Evolutionary conservation across 2,329 filamentous ascomycete species (phyloP).

Genomic region (Alternaria triticimaculans): DNA sequence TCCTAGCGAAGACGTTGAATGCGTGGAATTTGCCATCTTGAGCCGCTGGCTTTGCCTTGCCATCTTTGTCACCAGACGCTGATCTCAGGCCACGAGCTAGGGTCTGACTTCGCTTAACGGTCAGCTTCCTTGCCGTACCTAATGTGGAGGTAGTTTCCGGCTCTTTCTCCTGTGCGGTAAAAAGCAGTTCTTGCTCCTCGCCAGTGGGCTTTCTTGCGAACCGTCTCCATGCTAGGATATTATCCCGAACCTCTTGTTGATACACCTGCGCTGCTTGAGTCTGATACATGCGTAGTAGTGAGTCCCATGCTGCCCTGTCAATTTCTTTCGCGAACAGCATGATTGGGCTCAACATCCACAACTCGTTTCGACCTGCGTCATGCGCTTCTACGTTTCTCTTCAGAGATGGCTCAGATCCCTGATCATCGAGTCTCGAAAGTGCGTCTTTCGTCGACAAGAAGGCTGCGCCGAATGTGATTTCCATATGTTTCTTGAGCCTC

Average conservation of each 20-base stretch:
- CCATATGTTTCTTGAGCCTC: constrained; percentile 81
- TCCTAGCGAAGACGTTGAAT: constrained; percentile 80
- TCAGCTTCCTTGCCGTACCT: constrained; percentile 81
- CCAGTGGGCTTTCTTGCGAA: constrained; percentile 75
- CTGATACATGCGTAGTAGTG: constrained; percentile 80
- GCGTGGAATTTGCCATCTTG: constrained; percentile 72
- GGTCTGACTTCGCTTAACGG: constrained; percentile 92
- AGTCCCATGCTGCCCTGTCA: constrained; percentile 81
- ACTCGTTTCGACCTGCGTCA: constrained; percentile 70
- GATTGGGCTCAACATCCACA: constrained; percentile 89
- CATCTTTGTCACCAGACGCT: constrained; percentile 67
- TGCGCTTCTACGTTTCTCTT: constrained; percentile 75
- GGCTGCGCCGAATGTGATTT: constrained; percentile 77
- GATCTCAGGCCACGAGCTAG: constrained; percentile 75
- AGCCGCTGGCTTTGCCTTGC: constrained; percentile 61
- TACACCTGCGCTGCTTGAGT: constrained; percentile 78
- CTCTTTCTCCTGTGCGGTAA: constrained; percentile 89
- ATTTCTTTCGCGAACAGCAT: constrained; percentile 89
- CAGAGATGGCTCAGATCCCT: constrained; percentile 51
- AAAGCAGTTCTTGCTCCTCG: constrained; percentile 84
- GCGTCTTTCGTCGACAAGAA: constrained; percentile 72
- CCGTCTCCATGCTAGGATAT: constrained; percentile 79
- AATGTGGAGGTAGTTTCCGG: constrained; percentile 68
- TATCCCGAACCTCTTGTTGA: constrained; percentile 79
- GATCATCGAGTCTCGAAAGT: constrained; percentile 57